Evolutionary conservation across 2,329 filamentous ascomycete species (phyloP).

Genomic region (Camillea tinctor): DNA sequence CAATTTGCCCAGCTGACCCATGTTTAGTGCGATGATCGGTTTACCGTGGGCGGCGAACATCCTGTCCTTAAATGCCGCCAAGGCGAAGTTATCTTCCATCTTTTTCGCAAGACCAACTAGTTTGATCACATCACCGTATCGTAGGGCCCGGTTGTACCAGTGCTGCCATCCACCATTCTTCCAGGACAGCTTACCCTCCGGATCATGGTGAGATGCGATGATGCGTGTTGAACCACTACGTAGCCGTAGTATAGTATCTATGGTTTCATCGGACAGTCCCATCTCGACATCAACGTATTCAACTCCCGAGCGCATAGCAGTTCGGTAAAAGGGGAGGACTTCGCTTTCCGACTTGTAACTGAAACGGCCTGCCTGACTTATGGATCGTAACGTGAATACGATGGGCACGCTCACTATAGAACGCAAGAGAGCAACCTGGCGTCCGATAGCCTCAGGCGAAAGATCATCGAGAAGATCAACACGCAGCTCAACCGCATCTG

Average conservation of each 20-base stretch:
- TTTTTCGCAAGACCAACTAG: conserved; percentile 77
- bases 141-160: conserved; percentile 84
- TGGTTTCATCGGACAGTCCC: conserved; percentile 73
- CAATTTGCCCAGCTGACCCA: conserved; percentile 84
- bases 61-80: conserved; percentile 77
- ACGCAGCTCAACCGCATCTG: conserved; percentile 91
- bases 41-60: conserved; percentile 71
- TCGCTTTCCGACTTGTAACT: conserved; percentile 72
- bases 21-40: conserved; percentile 94
- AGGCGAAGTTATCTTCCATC: conserved; percentile 82
- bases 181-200: conserved; percentile 77
- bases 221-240: conserved; percentile 74
- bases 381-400: conserved; percentile 88
- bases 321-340: conserved; percentile 70
- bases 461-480: conserved; percentile 84
- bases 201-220: conserved; percentile 95
- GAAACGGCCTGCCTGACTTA: conserved; percentile 83
- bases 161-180: conserved; percentile 88
- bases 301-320: conserved; percentile 78
- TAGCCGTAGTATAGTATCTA: conserved; percentile 63
- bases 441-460: conserved; percentile 71
- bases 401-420: conserved; percentile 72
- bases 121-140: conserved; percentile 92
- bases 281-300: conserved; percentile 96
- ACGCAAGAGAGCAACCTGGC: conserved; percentile 78